These are phyloP conservation scores for Candida mattraensis DNA, from an alignment of 805 yeast genomes.

Conservation along the genomic window DNA sequence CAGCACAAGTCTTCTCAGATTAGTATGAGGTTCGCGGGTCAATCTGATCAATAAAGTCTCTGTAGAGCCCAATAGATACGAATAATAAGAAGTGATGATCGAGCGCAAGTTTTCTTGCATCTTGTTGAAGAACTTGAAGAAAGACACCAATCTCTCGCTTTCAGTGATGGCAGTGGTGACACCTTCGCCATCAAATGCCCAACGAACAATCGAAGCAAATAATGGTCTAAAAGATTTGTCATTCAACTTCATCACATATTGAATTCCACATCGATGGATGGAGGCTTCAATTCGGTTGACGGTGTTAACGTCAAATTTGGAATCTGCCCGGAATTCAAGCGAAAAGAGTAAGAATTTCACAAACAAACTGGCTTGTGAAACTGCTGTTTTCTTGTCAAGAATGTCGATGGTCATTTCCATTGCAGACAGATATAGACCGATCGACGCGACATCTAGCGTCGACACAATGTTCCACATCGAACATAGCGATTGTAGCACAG, in stretches of 20 bases:
- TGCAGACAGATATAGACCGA: conserved; percentile 69
- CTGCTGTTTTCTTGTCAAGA: conserved; percentile 72
- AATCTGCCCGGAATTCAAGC: conserved; percentile 66
- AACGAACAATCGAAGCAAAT: conserved; percentile 80
- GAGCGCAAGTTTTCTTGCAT: conserved; percentile 82
- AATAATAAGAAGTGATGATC: conserved; percentile 83
- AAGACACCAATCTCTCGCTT: conserved; percentile 62
- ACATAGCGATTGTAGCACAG: conserved; percentile 60
- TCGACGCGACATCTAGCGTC: conserved; percentile 42
- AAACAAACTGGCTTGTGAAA: conserved; percentile 65
- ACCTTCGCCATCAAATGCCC: conserved; percentile 91
- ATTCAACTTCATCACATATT: conserved; percentile 83
- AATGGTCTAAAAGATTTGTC: conserved; percentile 92
- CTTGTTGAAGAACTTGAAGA: conserved; percentile 82
- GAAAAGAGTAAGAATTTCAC: conserved; percentile 66
- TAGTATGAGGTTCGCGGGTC: conserved; percentile 42
- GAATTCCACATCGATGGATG: conserved; percentile 69
- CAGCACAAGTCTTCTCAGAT: conserved; percentile 70
- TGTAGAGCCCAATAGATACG: conserved; percentile 80
- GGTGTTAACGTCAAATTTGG: conserved; percentile 66
- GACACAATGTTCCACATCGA: conserved; percentile 56
- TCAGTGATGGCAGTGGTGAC: conserved; percentile 48
- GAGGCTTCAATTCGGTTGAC: conserved; percentile 78
- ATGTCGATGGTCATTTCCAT: conserved; percentile 65
- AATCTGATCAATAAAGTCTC: conserved; percentile 53